These are phyloP conservation scores for Trichaptum fuscoviolaceum DNA, from an alignment of 768 basidiomycete genomes.

Conservation along the genomic window DNA sequence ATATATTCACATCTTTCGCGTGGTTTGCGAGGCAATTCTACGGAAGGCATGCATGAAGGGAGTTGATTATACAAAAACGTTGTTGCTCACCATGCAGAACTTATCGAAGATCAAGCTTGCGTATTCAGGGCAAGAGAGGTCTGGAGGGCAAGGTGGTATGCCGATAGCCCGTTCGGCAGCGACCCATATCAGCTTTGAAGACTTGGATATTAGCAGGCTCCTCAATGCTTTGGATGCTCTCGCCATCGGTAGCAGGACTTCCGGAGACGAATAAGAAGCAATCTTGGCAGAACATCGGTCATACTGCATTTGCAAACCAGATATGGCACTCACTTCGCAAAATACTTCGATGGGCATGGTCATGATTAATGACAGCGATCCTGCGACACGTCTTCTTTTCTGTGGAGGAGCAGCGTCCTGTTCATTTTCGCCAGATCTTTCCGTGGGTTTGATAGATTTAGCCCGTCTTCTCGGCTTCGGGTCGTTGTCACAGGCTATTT, in stretches of 20 bases:
- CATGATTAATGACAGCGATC: too few relatives aligned
- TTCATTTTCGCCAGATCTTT: too few relatives aligned
- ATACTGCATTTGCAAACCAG: too few relatives aligned
- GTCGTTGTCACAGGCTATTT: too few relatives aligned
- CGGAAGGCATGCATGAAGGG: too few relatives aligned
- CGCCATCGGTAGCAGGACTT: neutral
- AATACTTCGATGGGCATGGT: too few relatives aligned
- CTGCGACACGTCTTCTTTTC: too few relatives aligned
- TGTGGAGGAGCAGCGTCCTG: too few relatives aligned
- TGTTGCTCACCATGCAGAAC: neutral
- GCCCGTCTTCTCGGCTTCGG: too few relatives aligned
- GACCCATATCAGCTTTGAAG: neutral
- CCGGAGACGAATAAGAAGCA: neutral
- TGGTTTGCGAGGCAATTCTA: neutral
- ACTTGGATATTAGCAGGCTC: neutral
- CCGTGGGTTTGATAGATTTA: too few relatives aligned
- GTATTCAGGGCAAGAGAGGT: neutral
- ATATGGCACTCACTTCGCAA: too few relatives aligned
- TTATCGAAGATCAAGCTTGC: neutral
- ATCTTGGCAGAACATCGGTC: neutral
- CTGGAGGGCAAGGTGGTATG: constrained; percentile 1
- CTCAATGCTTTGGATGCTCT: neutral
- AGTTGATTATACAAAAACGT: too few relatives aligned
- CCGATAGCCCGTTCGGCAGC: neutral
- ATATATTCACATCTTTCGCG: neutral